Evolutionary conservation across 2,329 filamentous ascomycete species (phyloP).

Genomic region (Nothomitra cinnamomea): DNA sequence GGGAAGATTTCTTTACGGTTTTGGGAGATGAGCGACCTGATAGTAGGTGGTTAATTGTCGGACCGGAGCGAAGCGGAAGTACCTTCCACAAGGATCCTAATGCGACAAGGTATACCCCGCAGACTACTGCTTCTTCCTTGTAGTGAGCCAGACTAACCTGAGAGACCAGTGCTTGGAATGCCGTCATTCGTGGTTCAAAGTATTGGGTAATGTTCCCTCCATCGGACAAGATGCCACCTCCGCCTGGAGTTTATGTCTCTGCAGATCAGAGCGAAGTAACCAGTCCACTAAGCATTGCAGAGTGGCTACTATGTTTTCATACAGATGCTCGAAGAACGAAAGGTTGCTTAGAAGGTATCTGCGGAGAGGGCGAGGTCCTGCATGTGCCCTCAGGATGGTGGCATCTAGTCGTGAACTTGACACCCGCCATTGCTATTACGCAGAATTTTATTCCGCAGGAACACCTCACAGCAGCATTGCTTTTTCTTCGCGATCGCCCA

Average conservation of each 20-base stretch:
- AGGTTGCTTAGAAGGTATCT: conserved; percentile 75
- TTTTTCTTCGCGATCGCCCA: conserved; percentile 64
- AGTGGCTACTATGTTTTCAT: conserved; percentile 87
- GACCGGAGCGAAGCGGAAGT: conserved; percentile 70
- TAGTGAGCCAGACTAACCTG: background rate
- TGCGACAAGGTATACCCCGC: conserved; percentile 27
- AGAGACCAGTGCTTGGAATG: conserved; percentile 65
- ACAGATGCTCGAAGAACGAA: conserved; percentile 57
- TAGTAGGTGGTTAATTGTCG: conserved; percentile 82
- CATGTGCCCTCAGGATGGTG: conserved; percentile 95
- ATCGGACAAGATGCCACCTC: conserved; percentile 39
- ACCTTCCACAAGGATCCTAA: conserved; percentile 83
- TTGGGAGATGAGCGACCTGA: conserved; percentile 67
- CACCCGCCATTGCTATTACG: conserved; percentile 71
- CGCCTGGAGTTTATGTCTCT: conserved; percentile 81
- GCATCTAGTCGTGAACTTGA: conserved; percentile 85
- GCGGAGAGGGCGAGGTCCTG: conserved; percentile 65
- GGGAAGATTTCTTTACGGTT: conserved; percentile 68
- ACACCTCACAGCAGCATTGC: conserved; percentile 57
- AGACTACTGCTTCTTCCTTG: too few species aligned
- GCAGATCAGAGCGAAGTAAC: conserved; percentile 86
- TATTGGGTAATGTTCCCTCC: conserved; percentile 99
- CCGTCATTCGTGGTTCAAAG: conserved; percentile 73
- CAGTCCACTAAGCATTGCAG: conserved; percentile 84
- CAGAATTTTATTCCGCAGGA: conserved; percentile 82